Evolutionary conservation across 306 rosid genomes (phyloP).

Genomic region (Castanea sativa): DNA sequence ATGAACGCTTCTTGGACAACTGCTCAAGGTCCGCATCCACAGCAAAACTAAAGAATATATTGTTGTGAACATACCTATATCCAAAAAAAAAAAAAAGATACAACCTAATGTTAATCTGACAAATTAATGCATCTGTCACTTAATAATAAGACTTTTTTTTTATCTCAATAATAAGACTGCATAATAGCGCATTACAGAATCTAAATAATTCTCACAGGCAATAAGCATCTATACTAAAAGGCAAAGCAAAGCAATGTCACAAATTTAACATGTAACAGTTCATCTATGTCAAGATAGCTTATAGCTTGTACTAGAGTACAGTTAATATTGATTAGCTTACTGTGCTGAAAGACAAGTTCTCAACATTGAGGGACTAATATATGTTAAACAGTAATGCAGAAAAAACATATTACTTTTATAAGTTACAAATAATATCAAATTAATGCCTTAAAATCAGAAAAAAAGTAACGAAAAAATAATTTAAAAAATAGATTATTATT

Average conservation of each 20-base stretch:
- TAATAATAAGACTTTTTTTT: neutral
- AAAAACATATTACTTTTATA: neutral
- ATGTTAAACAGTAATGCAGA: neutral
- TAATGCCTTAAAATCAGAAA: constrained; percentile 14
- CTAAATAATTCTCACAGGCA: neutral
- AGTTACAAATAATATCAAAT: neutral
- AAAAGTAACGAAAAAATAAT: neutral
- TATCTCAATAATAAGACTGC: neutral
- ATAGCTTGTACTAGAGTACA: constrained; percentile 8
- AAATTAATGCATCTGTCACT: neutral
- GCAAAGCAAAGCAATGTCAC: neutral
- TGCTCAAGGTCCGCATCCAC: constrained; percentile 97
- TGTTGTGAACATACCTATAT: constrained; percentile 97
- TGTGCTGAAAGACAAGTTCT: neutral
- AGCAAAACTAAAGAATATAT: constrained; percentile 97
- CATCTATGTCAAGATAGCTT: constrained; percentile 8
- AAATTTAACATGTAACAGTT: neutral
- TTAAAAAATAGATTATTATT: neutral
- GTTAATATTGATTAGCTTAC: neutral
- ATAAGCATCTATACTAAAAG: neutral
- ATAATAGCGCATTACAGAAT: neutral
- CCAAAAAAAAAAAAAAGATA: neutral
- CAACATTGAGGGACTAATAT: neutral
- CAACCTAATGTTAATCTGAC: neutral
- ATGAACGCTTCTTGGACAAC: constrained; percentile 56